Evolutionary conservation across 2,329 filamentous ascomycete species (phyloP).

Genomic region (Pestalotiopsis sp.): DNA sequence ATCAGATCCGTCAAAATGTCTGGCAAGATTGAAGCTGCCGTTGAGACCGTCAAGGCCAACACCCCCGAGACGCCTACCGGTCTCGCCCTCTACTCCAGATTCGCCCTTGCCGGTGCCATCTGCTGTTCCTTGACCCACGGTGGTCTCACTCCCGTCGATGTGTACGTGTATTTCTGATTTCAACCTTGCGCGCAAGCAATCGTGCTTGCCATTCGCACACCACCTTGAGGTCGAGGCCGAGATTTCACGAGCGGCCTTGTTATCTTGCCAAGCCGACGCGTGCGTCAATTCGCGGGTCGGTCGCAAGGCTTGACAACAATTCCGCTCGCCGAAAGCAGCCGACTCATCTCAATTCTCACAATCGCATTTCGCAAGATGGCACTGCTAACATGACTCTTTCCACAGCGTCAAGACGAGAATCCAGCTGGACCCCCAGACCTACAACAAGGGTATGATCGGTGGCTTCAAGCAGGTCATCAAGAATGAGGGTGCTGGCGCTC

Average conservation of each 20-base stretch:
- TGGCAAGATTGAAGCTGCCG: slow-evolving; percentile 19
- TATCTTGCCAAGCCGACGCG: neutral
- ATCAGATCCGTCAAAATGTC: slow-evolving; percentile 23
- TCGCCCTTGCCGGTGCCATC: slow-evolving; percentile 95
- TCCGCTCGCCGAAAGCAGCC: neutral
- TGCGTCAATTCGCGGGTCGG: neutral
- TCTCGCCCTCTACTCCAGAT: slow-evolving; percentile 79
- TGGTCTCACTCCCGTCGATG: slow-evolving; percentile 95
- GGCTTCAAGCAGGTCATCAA: slow-evolving; percentile 72
- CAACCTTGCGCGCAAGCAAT: neutral
- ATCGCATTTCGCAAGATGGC: neutral
- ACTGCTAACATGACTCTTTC: neutral
- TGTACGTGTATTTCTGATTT: slow-evolving; percentile 67
- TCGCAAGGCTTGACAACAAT: neutral
- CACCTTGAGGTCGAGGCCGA: neutral
- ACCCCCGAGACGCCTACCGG: slow-evolving; percentile 27
- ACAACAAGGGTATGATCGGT: slow-evolving; percentile 74
- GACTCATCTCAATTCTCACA: neutral
- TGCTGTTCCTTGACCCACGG: slow-evolving; percentile 99
- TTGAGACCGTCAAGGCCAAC: slow-evolving; percentile 26
- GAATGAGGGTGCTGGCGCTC: slow-evolving; percentile 71
- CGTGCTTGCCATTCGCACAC: neutral
- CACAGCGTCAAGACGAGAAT: slow-evolving; percentile 77
- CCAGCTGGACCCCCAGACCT: slow-evolving; percentile 74
- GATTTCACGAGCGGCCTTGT: neutral